These are phyloP conservation scores for Phytophthora melonis DNA, from an alignment of 352 stramenopile genomes.

Conservation along the genomic window DNA sequence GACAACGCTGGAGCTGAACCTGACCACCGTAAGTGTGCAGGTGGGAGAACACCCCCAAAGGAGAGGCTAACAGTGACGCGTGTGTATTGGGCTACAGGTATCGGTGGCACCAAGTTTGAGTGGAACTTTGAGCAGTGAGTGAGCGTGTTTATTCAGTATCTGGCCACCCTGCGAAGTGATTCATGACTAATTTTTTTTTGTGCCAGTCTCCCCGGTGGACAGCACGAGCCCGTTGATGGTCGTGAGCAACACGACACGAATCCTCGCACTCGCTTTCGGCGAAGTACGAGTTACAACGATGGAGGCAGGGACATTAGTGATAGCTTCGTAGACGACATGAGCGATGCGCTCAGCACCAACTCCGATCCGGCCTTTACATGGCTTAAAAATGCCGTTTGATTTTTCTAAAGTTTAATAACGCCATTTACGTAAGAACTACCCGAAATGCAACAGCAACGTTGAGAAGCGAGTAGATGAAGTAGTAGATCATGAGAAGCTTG, in stretches of 20 bases:
- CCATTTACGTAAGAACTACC: slow-evolving; percentile 21
- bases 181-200: slow-evolving; percentile 3
- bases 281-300: slow-evolving; percentile 17
- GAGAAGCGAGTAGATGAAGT: slow-evolving; percentile 75
- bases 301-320: slow-evolving; percentile 9
- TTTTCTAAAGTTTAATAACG: slow-evolving; percentile 16
- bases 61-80: not conserved
- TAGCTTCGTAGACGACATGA: slow-evolving; percentile 36
- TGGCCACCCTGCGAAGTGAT: not conserved
- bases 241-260: slow-evolving; percentile 1
- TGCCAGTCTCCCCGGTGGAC: slow-evolving; percentile 30
- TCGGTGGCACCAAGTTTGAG: slow-evolving; percentile 42
- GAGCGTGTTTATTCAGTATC: not conserved
- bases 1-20: slow-evolving; percentile 32
- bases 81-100: slow-evolving; percentile 15
- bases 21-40: slow-evolving; percentile 28
- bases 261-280: slow-evolving; percentile 1
- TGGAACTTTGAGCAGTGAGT: slow-evolving; percentile 77
- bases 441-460: slow-evolving; percentile 70
- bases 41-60: not conserved
- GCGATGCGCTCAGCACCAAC: slow-evolving; percentile 42
- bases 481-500: slow-evolving; percentile 73
- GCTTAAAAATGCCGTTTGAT: slow-evolving; percentile 62
- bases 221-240: slow-evolving; percentile 17
- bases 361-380: slow-evolving; percentile 70